These are phyloP conservation scores for Ormosia emarginata DNA, from an alignment of 306 rosid species.

Conservation along the genomic window DNA sequence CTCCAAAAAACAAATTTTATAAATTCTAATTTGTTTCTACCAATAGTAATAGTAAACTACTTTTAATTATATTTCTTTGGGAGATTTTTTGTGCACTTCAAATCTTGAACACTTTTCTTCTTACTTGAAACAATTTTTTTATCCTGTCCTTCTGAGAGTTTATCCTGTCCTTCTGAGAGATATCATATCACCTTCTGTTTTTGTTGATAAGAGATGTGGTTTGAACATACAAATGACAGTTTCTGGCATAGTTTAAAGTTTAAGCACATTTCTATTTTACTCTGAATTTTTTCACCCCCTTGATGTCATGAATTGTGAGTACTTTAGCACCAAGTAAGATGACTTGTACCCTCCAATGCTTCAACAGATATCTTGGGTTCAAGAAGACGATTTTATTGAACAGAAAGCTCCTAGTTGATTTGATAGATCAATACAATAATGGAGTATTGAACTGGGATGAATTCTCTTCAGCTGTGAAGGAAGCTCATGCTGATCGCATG, in stretches of 20 bases:
- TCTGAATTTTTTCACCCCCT: neutral
- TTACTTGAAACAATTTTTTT: neutral
- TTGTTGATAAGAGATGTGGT: neutral
- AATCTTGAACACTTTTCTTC: neutral
- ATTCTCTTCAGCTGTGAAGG: conserved; percentile 80
- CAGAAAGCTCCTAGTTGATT: conserved; percentile 74
- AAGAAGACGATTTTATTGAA: conserved; percentile 80
- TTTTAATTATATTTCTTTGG: neutral
- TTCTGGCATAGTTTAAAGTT: neutral
- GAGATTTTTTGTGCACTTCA: neutral
- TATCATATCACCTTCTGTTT: neutral
- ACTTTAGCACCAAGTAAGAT: neutral
- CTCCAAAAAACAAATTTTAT: neutral
- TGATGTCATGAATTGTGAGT: neutral
- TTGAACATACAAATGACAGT: neutral
- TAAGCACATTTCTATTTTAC: neutral
- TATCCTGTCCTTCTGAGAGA: neutral
- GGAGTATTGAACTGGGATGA: conserved; percentile 68
- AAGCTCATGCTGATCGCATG: conserved; percentile 76
- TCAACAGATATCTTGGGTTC: conserved; percentile 79
- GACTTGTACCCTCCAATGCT: conserved; percentile 19
- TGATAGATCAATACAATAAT: conserved; percentile 70
- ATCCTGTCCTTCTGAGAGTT: neutral
- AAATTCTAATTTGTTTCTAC: neutral
- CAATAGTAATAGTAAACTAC: neutral